phyloP scores from a whole-genome alignment of 352 stramenopile genomes.

The Phytopythium cucurbitacearum region DNA sequence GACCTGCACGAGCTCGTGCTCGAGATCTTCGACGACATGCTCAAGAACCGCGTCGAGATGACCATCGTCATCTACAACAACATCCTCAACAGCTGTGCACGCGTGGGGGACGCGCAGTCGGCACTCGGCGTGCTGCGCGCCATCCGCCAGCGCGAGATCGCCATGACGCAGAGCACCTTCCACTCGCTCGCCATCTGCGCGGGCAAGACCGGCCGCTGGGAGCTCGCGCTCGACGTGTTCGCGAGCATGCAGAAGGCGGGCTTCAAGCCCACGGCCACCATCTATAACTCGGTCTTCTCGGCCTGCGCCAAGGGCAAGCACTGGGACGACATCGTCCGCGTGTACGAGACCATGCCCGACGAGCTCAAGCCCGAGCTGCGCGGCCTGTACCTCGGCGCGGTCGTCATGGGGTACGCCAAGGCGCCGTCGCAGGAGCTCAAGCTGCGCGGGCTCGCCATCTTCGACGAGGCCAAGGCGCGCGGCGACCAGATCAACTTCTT shows the following conservation, averaged over 20 bases:
- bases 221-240: constrained; percentile 64
- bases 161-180: constrained; percentile 76
- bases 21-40: constrained; percentile 87
- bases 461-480: constrained; percentile 31
- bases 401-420: constrained; percentile 78
- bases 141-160: constrained; percentile 48
- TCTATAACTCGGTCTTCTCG: constrained; percentile 80
- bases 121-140: constrained; percentile 60
- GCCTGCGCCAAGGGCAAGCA: constrained; percentile 73
- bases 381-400: constrained; percentile 54
- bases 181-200: constrained; percentile 79
- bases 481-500: constrained; percentile 56
- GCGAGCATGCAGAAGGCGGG: constrained; percentile 38
- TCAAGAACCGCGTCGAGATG: constrained; percentile 63
- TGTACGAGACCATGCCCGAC: constrained; percentile 59
- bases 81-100: constrained; percentile 81
- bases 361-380: constrained; percentile 30
- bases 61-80: constrained; percentile 85
- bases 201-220: constrained; percentile 68
- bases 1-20: constrained; percentile 79
- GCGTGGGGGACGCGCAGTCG: constrained; percentile 64
- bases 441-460: constrained; percentile 48
- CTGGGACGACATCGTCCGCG: constrained; percentile 55
- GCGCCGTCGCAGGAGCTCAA: constrained; percentile 25
- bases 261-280: constrained; percentile 57